Conservation (phyloP, 129 eudicot genomes). For the Pseudognaphalium luteoalbum region DNA sequence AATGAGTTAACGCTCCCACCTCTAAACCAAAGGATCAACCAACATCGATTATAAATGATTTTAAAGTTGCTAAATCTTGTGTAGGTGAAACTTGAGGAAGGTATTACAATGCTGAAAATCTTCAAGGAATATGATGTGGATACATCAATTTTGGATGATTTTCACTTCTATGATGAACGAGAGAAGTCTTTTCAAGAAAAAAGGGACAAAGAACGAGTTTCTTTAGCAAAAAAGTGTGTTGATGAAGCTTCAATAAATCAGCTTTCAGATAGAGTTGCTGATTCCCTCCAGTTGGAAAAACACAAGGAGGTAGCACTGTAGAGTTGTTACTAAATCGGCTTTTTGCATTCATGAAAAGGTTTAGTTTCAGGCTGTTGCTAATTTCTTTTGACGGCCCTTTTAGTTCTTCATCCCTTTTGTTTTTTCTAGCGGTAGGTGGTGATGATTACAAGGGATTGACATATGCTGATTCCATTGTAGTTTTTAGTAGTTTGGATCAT, state of each 20-base stretch:
- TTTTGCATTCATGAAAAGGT: neutral
- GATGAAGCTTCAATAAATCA: conserved; percentile 38
- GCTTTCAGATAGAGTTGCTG: conserved; percentile 51
- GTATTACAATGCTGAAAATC: conserved; percentile 63
- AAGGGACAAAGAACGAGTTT: conserved; percentile 49
- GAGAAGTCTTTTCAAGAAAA: conserved; percentile 59
- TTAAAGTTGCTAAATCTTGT: neutral
- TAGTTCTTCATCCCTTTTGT: conserved; percentile 13
- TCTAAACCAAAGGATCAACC: neutral
- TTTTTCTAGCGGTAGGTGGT: neutral
- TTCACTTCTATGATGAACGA: conserved; percentile 60
- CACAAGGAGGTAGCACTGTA: conserved; percentile 27
- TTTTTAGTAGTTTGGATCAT: conserved; percentile 16
- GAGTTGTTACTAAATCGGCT: conserved; percentile 11
- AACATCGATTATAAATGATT: neutral
- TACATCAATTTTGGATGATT: conserved; percentile 64
- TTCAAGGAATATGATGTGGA: conserved; percentile 61
- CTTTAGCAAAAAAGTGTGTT: conserved; percentile 29
- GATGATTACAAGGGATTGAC: conserved; percentile 1
- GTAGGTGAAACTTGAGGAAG: conserved; percentile 66
- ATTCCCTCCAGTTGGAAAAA: conserved; percentile 48
- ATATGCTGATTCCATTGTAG: conserved; percentile 1
- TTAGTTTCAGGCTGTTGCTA: conserved; percentile 10
- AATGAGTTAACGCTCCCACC: neutral
- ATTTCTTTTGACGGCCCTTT: neutral